Percentiles rank a stretch among this genome's conserved stretches.
Evolutionary conservation across 305 asterid genomes (phyloP).

Genomic region (Andrographis paniculata): DNA sequence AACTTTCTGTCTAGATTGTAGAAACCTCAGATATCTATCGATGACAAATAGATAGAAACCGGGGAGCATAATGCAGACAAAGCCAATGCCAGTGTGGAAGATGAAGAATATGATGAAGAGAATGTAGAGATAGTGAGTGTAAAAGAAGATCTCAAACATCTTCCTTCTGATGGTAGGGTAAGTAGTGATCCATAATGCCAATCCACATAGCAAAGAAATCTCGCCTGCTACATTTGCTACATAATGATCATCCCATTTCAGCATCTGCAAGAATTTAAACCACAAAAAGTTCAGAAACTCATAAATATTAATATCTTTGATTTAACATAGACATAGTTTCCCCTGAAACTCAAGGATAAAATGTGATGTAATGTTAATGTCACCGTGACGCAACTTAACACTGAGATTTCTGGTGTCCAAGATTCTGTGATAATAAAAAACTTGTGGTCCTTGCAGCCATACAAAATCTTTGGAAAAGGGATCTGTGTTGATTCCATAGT

Average conservation of each 20-base stretch:
- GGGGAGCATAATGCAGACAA: slow-evolving; percentile 86
- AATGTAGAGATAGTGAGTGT: slow-evolving; percentile 81
- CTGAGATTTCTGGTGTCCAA: too few relatives aligned
- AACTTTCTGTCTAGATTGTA: slow-evolving; percentile 60
- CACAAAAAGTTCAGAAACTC: not conserved
- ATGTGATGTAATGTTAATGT: slow-evolving; percentile 4
- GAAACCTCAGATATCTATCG: slow-evolving; percentile 75
- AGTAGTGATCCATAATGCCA: slow-evolving; percentile 61
- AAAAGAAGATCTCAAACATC: slow-evolving; percentile 73
- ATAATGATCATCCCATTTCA: slow-evolving; percentile 70
- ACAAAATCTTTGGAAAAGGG: slow-evolving; percentile 1
- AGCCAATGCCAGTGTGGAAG: slow-evolving; percentile 70
- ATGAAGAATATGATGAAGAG: slow-evolving; percentile 70
- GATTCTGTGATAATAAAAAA: too few relatives aligned
- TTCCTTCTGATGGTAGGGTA: slow-evolving; percentile 61
- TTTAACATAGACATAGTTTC: not conserved
- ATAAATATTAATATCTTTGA: not conserved
- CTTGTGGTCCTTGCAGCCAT: too few relatives aligned
- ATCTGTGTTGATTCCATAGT: slow-evolving; percentile 2
- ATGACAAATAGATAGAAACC: slow-evolving; percentile 71
- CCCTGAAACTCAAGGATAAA: not conserved
- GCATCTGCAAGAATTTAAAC: slow-evolving; percentile 35
- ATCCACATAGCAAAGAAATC: slow-evolving; percentile 52
- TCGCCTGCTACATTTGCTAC: slow-evolving; percentile 92
- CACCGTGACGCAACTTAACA: slow-evolving; percentile 17